These are phyloP conservation scores for Euphorbia schlechtendalii DNA, from an alignment of 441 rosid species.

Conservation along the genomic window DNA sequence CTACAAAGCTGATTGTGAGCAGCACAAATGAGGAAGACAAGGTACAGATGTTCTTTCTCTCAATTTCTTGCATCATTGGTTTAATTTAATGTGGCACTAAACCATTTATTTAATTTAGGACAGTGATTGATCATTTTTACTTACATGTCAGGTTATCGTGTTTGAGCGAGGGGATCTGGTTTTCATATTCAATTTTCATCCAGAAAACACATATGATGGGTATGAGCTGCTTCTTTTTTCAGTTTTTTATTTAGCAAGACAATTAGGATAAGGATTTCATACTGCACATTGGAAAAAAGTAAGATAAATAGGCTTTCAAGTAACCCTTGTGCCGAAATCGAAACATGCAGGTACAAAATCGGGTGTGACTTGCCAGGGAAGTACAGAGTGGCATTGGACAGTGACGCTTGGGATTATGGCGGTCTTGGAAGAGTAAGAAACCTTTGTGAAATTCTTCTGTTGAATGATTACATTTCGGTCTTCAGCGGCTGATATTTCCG, in stretches of 20 bases:
- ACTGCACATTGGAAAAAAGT: background rate
- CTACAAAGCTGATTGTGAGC: constrained; percentile 72
- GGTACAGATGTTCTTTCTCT: constrained; percentile 32
- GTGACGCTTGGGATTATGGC: constrained; percentile 66
- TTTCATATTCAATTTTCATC: constrained; percentile 78
- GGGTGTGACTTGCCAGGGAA: constrained; percentile 83
- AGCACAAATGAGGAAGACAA: constrained; percentile 57
- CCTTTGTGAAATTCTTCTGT: constrained; percentile 11
- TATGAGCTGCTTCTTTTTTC: constrained; percentile 21
- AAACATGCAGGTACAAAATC: constrained; percentile 58
- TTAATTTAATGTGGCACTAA: background rate
- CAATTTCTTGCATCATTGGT: background rate
- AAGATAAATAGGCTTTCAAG: background rate
- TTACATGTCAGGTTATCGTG: constrained; percentile 56
- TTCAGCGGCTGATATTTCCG: background rate
- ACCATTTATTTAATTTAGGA: background rate
- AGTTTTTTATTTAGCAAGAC: no score
- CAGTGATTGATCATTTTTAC: constrained; percentile 13
- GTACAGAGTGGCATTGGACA: constrained; percentile 71
- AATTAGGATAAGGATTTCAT: background rate
- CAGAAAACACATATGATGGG: constrained; percentile 67
- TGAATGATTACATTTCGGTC: background rate
- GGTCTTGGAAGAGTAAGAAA: constrained; percentile 70
- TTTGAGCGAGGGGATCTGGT: constrained; percentile 79
- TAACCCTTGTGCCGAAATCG: constrained; percentile 12